Percentiles rank a stretch among this genome's conserved stretches.
These are phyloP conservation scores for Hypoxylon sp. DNA, from an alignment of 2,329 filamentous ascomycete species.

Conservation along the genomic window DNA sequence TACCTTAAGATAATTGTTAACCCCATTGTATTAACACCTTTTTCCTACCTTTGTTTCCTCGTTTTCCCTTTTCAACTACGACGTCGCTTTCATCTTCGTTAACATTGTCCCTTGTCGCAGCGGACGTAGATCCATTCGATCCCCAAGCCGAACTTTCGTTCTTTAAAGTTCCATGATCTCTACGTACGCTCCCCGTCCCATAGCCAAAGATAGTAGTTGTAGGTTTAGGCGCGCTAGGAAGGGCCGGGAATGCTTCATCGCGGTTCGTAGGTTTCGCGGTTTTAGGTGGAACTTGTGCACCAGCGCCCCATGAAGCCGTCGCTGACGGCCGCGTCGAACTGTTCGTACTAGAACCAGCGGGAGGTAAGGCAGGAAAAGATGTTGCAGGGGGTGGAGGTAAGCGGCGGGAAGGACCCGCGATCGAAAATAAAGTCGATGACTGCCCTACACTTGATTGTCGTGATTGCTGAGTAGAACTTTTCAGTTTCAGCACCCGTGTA, in stretches of 20 bases:
- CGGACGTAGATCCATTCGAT: constrained; percentile 43
- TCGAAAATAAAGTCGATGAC: constrained; percentile 38
- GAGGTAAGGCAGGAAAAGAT: constrained; percentile 53
- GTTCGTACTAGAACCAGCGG: constrained; percentile 27
- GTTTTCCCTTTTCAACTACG: constrained; percentile 66
- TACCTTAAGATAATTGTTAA: too few relatives aligned
- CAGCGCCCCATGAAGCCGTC: constrained; percentile 46
- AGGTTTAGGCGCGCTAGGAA: constrained; percentile 82
- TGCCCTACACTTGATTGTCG: constrained; percentile 53
- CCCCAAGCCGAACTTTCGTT: constrained; percentile 71
- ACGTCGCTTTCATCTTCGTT: constrained; percentile 49
- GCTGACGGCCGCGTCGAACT: constrained; percentile 41
- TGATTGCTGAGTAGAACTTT: constrained; percentile 65
- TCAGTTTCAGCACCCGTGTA: constrained; percentile 70
- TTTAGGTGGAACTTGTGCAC: constrained; percentile 36
- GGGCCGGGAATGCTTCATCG: constrained; percentile 82
- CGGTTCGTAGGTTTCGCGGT: constrained; percentile 49
- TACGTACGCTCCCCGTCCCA: constrained; percentile 67
- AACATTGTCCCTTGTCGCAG: constrained; percentile 8
- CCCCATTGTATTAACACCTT: constrained; percentile 75
- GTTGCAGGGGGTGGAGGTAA: constrained; percentile 40
- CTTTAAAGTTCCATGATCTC: constrained; percentile 63
- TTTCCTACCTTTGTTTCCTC: constrained; percentile 72
- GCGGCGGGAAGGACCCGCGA: constrained; percentile 26
- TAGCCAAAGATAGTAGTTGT: constrained; percentile 74